Percentiles rank a stretch among this genome's conserved stretches.
Evolutionary conservation across 441 rosid species (phyloP).

Genomic region (Corymbia calophylla): DNA sequence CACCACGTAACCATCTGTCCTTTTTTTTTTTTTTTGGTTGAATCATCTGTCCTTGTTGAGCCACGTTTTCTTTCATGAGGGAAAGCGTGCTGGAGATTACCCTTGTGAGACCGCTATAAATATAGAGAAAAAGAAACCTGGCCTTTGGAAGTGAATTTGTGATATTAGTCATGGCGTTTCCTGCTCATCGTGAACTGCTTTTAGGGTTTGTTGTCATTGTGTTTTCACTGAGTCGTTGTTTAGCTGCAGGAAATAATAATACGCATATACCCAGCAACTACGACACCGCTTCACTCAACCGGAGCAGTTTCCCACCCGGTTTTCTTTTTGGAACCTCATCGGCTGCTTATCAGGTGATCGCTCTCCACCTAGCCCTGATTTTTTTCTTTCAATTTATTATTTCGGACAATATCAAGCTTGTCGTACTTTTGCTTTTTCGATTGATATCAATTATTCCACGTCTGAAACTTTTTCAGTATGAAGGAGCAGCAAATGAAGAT

Average conservation of each 20-base stretch:
- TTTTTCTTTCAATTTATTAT: neutral
- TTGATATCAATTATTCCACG: neutral
- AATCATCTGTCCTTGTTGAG: neutral
- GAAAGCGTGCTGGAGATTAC: neutral
- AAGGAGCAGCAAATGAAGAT: slow-evolving; percentile 8
- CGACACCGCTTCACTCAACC: neutral
- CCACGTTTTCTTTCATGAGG: neutral
- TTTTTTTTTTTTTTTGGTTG: no score
- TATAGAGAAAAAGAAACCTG: neutral
- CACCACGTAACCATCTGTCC: neutral
- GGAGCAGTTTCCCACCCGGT: neutral
- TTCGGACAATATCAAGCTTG: neutral
- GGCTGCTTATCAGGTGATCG: slow-evolving; percentile 4
- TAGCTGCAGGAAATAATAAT: neutral
- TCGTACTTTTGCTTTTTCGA: neutral
- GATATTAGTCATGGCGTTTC: neutral
- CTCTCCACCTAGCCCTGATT: neutral
- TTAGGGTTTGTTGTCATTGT: neutral
- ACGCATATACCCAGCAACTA: neutral
- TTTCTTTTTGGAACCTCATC: slow-evolving; percentile 4
- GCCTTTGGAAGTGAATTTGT: neutral
- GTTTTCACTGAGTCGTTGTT: neutral
- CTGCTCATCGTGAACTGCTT: neutral
- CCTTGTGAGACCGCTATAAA: neutral
- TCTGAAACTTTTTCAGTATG: neutral